Evolutionary conservation across 768 basidiomycete genomes (phyloP), one percentile per base, ranked within the genome.

Genomic region (Cystofilobasidium macerans): DNA sequence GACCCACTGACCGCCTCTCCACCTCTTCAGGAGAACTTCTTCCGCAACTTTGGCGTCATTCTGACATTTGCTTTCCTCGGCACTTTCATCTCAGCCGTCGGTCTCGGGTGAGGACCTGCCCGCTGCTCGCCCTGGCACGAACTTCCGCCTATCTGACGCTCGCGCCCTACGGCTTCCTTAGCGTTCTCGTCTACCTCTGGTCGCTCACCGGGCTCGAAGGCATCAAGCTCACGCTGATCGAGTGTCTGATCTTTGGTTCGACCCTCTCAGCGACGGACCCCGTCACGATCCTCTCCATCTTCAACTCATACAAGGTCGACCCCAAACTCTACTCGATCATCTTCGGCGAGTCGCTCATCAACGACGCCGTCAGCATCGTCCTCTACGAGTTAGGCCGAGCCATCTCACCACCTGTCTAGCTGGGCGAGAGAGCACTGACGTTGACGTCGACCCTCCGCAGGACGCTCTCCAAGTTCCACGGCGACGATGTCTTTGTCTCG

Each of bases 311-410:
- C 79, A 95, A 97, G 75, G 93, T 98, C 71, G 95, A 99, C 77
- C 93, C 95, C 0, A 97, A 98, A 75, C 81, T 99, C 12, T 98
- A 98, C 78, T 87, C 86, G 53, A 83, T 98, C 76, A 99, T 99
- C 70, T 99, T 98, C 73, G 95, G 95, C 32, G 95, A 98, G 77
- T 88, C 86, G 77, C 81, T 99, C 66, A 78, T 99, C 67, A 99
- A 99, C 78, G 95, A 99, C 80, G 95, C 95, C 24, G 95, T 98
- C 73, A 91, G 89, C 82, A 98, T 98, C 79, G 93, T 98, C 76
- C 92, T 99, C 88, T 98, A 98, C 77, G 95, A 99, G 92, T 97
- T 75, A 81, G 92, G 20, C 14, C 30, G 59, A 33, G 45, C 40
- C 16, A 5, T 45, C 11, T n/a, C n/a, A n/a, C n/a, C n/a, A n/a